Percentiles rank a stretch among this genome's conserved stretches.
Evolutionary conservation across 2,329 filamentous ascomycete genomes (phyloP).

Genomic region (Diplodia scrobiculata): DNA sequence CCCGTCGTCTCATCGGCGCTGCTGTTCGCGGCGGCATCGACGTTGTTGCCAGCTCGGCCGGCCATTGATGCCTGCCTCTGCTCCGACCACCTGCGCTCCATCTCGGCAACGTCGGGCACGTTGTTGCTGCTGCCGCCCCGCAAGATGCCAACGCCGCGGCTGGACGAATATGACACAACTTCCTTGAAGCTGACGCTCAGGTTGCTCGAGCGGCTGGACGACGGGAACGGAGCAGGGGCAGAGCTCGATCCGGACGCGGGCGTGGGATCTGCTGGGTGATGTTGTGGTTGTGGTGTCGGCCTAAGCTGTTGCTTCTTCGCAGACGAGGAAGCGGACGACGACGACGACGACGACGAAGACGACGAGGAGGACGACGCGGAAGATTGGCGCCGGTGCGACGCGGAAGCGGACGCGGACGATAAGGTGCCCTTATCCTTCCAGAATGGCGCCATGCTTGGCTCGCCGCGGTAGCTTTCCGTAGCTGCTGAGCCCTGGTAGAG

Average conservation of each 20-base stretch:
- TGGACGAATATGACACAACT: constrained; percentile 6
- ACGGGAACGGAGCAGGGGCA: neutral
- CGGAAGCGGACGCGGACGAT: constrained; percentile 4
- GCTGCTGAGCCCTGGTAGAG: neutral
- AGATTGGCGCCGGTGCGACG: neutral
- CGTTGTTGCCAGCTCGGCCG: neutral
- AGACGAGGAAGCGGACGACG: constrained; percentile 1
- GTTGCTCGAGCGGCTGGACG: constrained; percentile 12
- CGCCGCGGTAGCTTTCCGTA: neutral
- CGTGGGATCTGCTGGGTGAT: neutral
- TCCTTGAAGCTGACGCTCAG: constrained; percentile 23
- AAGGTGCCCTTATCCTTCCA: constrained; percentile 16
- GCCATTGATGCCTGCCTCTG: neutral
- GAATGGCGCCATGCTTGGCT: constrained; percentile 20
- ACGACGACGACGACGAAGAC: constrained; percentile 10
- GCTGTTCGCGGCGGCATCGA: neutral
- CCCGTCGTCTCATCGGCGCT: constrained; percentile 29
- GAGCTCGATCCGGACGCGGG: neutral
- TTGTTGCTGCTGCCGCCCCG: neutral
- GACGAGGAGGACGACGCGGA: neutral
- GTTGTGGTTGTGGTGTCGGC: neutral
- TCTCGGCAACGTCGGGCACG: constrained; percentile 17
- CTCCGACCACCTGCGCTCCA: constrained; percentile 12
- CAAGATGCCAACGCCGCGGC: neutral
- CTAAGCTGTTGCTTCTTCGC: neutral